Percentiles rank a stretch among this genome's conserved stretches.
Evolutionary conservation across 2,329 filamentous ascomycete species (phyloP).

Genomic region (Conoideocrella luteorostrata): DNA sequence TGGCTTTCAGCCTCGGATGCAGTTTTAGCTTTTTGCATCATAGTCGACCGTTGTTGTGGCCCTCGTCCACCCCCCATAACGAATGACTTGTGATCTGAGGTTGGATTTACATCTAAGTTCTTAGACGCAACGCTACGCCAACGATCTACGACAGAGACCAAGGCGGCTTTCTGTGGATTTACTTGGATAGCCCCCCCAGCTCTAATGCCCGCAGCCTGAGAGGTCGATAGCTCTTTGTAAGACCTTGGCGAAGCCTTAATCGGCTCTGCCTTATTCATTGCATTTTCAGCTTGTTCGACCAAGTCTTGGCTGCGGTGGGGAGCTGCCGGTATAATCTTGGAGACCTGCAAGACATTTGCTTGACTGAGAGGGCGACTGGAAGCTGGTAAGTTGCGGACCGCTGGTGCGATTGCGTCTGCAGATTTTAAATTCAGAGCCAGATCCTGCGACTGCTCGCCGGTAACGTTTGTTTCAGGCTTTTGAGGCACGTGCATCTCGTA

Average conservation of each 20-base stretch:
- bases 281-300: not conserved
- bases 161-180: constrained; percentile 2
- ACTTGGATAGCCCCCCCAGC: not conserved
- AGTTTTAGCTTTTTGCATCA: not conserved
- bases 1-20: not conserved
- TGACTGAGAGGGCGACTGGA: not conserved
- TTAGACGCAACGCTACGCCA: constrained; percentile 12
- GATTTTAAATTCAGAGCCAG: not conserved
- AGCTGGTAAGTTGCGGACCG: not conserved
- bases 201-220: not conserved
- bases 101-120: not conserved
- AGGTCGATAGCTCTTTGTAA: not conserved
- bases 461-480: not conserved
- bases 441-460: not conserved
- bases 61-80: not conserved
- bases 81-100: not conserved
- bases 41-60: not conserved
- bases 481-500: not conserved
- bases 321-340: not conserved
- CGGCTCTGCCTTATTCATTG: not conserved
- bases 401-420: too few relatives aligned
- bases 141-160: constrained; percentile 14
- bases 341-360: not conserved
- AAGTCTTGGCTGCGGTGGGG: not conserved
- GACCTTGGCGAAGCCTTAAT: too few relatives aligned